Evolutionary conservation across 1,284 basidiomycete species (phyloP).

Genomic region (Cryptococcus sp.): DNA sequence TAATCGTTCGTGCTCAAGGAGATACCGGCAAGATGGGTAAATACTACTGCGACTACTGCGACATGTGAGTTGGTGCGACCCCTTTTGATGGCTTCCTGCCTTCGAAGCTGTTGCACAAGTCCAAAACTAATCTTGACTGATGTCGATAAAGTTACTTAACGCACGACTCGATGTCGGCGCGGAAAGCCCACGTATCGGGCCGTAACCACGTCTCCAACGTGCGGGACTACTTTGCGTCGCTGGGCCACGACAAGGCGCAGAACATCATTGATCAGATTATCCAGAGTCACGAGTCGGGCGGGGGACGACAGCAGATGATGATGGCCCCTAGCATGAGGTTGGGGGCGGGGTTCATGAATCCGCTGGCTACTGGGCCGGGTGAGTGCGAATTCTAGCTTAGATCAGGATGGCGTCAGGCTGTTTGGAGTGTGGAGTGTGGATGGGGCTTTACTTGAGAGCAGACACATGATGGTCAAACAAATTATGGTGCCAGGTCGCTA

Average conservation of each 20-base stretch:
- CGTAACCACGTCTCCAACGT: constrained; percentile 96
- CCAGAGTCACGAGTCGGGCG: constrained; percentile 73
- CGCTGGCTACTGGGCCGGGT: constrained; percentile 29
- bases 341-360: constrained; percentile 47
- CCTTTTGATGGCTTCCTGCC: not conserved
- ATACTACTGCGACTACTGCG: constrained; percentile 30
- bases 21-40: constrained; percentile 21
- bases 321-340: constrained; percentile 68
- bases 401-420: not conserved
- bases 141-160: constrained; percentile 25
- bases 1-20: not conserved
- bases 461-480: no score
- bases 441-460: no score
- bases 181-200: constrained; percentile 97
- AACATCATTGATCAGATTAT: constrained; percentile 95
- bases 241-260: constrained; percentile 95
- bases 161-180: constrained; percentile 60
- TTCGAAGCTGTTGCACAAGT: not conserved
- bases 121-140: not conserved
- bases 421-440: no score
- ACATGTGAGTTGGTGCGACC: constrained; percentile 18
- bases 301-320: constrained; percentile 53
- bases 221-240: constrained; percentile 92
- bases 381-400: constrained; percentile 12
- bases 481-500: not conserved